A percentile compares a stretch with the other conserved stretches of the same genome.
Evolutionary conservation across 345 rosid genomes (phyloP).

Genomic region (Chamaenerion angustifolium): DNA sequence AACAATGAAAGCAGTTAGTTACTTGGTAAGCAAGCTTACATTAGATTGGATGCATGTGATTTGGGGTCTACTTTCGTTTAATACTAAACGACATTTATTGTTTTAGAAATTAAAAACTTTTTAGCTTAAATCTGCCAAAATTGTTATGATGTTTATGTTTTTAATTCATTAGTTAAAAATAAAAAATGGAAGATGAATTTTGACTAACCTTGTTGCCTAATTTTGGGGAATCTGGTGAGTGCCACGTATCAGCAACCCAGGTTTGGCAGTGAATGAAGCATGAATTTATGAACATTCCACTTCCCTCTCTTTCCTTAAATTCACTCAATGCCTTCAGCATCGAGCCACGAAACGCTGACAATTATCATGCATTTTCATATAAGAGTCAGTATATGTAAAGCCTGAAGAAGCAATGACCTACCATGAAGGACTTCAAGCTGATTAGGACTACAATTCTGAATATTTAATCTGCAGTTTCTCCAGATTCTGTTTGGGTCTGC

Average conservation of each 20-base stretch:
- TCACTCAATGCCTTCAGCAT: constrained; percentile 35
- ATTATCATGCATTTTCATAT: neutral
- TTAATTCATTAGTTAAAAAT: too few species aligned
- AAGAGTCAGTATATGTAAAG: too few species aligned
- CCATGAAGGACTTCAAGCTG: constrained; percentile 57
- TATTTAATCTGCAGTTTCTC: constrained; percentile 52
- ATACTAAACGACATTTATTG: too few species aligned
- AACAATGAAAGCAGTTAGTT: too few species aligned
- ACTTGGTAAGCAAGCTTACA: neutral
- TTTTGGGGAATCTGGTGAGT: constrained; percentile 52
- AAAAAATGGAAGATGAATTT: neutral
- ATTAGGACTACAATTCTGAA: constrained; percentile 39
- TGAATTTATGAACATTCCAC: constrained; percentile 70
- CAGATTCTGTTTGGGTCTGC: constrained; percentile 45
- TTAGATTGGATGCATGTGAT: too few species aligned
- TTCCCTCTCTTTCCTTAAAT: constrained; percentile 29
- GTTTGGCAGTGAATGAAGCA: constrained; percentile 82
- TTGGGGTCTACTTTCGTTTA: too few species aligned
- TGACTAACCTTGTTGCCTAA: constrained; percentile 43
- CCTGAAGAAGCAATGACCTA: constrained; percentile 13
- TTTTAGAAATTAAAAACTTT: too few species aligned
- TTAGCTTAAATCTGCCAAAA: too few species aligned
- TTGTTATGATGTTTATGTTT: too few species aligned
- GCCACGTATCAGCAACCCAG: constrained; percentile 50
- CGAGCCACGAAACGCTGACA: constrained; percentile 54